A percentile compares a stretch with the other conserved stretches of the same genome.
phyloP scores from a whole-genome alignment of 257 asterid species.

The Nicotiana noctiflora region DNA sequence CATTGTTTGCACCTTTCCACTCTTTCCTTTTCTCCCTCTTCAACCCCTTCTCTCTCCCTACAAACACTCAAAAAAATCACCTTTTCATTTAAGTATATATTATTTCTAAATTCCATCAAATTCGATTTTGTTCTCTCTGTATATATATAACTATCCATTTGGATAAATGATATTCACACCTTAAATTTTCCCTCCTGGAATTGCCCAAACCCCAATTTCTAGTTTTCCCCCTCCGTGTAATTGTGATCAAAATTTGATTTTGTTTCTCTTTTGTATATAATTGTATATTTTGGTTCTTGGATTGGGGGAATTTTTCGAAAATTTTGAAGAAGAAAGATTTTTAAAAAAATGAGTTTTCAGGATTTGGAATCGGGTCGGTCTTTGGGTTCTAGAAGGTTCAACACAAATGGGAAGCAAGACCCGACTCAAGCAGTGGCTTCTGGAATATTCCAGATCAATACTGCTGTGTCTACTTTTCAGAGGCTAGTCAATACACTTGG shows the following conservation, averaged over 20 bases:
- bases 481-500: constrained; percentile 39
- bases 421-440: constrained; percentile 37
- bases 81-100: not conserved
- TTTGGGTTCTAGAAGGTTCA: not conserved
- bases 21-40: not conserved
- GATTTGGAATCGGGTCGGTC: constrained; percentile 43
- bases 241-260: not conserved
- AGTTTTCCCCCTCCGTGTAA: not conserved
- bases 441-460: constrained; percentile 38
- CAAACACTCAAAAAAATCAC: not conserved
- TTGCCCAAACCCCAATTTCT: not conserved
- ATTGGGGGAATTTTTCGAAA: not conserved
- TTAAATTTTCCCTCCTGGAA: not conserved
- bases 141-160: no score
- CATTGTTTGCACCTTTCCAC: not conserved
- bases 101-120: not conserved
- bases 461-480: constrained; percentile 35
- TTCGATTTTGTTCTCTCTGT: no score
- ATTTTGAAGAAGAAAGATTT: not conserved
- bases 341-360: constrained; percentile 54
- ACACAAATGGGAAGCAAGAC: constrained; percentile 19
- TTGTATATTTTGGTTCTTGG: not conserved
- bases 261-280: not conserved
- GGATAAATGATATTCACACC: no score
- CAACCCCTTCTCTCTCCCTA: no score